These are phyloP conservation scores for Trichoderma atroviride DNA, from an alignment of 2,329 filamentous ascomycete species.

Conservation along the genomic window DNA sequence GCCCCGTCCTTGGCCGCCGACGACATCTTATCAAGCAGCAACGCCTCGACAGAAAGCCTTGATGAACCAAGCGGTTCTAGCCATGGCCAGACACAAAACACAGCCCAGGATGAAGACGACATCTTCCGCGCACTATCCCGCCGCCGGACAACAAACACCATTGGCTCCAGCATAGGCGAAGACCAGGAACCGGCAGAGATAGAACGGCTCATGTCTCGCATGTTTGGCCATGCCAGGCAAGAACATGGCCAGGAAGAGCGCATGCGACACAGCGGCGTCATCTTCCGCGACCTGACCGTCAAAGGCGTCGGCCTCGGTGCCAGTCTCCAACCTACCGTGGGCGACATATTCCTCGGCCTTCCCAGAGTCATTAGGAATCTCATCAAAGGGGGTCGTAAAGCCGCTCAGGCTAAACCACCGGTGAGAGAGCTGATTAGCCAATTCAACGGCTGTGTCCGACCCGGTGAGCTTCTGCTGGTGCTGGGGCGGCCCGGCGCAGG, in stretches of 20 bases:
- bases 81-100: conserved; percentile 33
- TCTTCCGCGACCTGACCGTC: conserved; percentile 71
- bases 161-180: conserved; percentile 39
- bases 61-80: conserved; percentile 32
- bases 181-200: conserved; percentile 55
- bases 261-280: conserved; percentile 67
- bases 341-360: conserved; percentile 64
- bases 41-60: neutral
- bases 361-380: conserved; percentile 49
- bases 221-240: conserved; percentile 69
- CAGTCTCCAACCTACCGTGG: conserved; percentile 55
- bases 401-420: conserved; percentile 57
- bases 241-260: conserved; percentile 70
- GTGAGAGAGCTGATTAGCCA: conserved; percentile 66
- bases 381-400: conserved; percentile 54
- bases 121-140: conserved; percentile 53
- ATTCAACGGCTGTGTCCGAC: conserved; percentile 68
- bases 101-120: conserved; percentile 51
- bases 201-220: conserved; percentile 65
- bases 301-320: conserved; percentile 70
- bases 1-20: neutral
- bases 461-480: conserved; percentile 70
- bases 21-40: conserved; percentile 6
- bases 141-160: conserved; percentile 47
- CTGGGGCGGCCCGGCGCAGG: conserved; percentile 68